phyloP scores from a whole-genome alignment of 768 basidiomycete species.

The Leucocoprinus birnbaumii region DNA sequence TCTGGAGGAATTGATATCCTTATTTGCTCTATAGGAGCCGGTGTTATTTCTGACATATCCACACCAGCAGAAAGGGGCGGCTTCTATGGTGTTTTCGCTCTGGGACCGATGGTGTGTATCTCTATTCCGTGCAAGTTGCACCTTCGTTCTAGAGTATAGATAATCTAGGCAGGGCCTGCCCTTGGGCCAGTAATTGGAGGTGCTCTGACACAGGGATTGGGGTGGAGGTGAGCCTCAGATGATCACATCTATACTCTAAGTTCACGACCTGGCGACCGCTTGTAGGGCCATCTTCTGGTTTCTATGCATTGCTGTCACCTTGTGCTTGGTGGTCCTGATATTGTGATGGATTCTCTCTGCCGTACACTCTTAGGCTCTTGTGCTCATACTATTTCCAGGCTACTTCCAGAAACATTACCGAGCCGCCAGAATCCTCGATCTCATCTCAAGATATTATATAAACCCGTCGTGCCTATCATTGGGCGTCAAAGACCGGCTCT shows the following conservation, averaged over 20 bases:
- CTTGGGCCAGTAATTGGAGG: conserved; percentile 63
- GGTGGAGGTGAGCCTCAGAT: conserved; percentile 51
- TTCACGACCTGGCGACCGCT: not conserved
- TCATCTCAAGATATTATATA: not conserved
- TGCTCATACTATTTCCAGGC: conserved; percentile 27
- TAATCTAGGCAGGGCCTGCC: conserved; percentile 41
- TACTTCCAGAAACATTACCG: conserved; percentile 48
- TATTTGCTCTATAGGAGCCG: conserved; percentile 44
- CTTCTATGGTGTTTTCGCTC: conserved; percentile 63
- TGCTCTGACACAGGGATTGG: conserved; percentile 48
- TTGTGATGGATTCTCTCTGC: conserved; percentile 32
- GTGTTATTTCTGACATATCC: conserved; percentile 78
- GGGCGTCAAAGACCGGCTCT: not conserved
- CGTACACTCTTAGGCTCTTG: conserved; percentile 4
- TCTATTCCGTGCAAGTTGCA: no score
- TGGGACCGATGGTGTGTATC: conserved; percentile 56
- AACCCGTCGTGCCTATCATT: conserved; percentile 8
- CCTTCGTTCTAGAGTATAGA: no score
- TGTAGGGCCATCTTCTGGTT: conserved; percentile 63
- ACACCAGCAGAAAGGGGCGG: conserved; percentile 70
- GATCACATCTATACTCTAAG: not conserved
- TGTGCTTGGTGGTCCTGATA: conserved; percentile 44
- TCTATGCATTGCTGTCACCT: conserved; percentile 43
- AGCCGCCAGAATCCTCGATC: conserved; percentile 4
- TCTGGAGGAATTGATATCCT: no score